A percentile compares a stretch with the other conserved stretches of the same genome.
Evolutionary conservation across 2,329 filamentous ascomycete genomes (phyloP).

Genomic region (Scopulariopsis brevicaulis): DNA sequence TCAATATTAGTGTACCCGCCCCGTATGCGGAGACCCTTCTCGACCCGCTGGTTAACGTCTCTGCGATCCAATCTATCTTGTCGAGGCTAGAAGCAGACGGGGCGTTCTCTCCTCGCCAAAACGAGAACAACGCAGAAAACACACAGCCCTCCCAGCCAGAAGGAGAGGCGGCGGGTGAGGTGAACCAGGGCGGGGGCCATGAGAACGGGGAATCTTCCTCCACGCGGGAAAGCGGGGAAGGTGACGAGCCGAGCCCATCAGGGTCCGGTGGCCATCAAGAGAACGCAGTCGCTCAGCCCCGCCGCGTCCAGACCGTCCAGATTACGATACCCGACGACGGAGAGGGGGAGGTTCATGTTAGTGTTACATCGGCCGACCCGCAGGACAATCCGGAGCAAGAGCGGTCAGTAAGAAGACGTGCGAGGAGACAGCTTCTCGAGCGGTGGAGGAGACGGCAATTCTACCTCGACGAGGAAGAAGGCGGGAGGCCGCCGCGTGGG

Average conservation of each 20-base stretch:
- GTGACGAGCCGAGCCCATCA: neutral
- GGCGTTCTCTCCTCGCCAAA: neutral
- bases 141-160: neutral
- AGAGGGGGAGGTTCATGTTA: conserved; percentile 4
- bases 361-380: neutral
- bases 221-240: neutral
- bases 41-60: conserved; percentile 4
- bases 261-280: neutral
- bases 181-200: neutral
- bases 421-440: conserved; percentile 48
- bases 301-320: neutral
- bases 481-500: conserved; percentile 49
- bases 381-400: conserved; percentile 2
- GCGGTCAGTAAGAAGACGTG: conserved; percentile 10
- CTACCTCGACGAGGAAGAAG: conserved; percentile 79
- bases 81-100: conserved; percentile 1
- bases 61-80: conserved; percentile 2
- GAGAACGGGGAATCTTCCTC: neutral
- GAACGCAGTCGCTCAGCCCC: neutral
- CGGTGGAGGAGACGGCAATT: conserved; percentile 70
- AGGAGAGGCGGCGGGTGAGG: neutral
- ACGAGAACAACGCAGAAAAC: neutral
- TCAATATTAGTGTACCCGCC: neutral
- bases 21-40: conserved; percentile 15
- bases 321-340: conserved; percentile 1